Percentiles rank a stretch among this genome's conserved stretches.
phyloP scores from a whole-genome alignment of 805 yeast species.

The Sungouiella blattae region DNA sequence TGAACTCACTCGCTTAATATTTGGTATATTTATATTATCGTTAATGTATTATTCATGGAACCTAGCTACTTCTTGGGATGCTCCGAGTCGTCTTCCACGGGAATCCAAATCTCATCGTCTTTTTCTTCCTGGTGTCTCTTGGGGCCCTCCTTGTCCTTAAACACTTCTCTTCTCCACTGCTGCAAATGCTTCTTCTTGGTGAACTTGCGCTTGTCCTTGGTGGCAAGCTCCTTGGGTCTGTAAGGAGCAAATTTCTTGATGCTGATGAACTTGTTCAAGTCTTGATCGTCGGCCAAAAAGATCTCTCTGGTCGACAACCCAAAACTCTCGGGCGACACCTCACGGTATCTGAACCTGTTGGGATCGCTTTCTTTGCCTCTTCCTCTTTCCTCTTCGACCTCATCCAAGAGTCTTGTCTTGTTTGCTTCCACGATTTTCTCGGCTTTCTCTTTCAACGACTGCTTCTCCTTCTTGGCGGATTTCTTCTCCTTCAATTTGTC shows the following conservation, averaged over 20 bases:
- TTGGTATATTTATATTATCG: constrained; percentile 3
- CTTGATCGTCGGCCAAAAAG: constrained; percentile 81
- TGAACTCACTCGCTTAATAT: constrained; percentile 8
- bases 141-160: constrained; percentile 57
- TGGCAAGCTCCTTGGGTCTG: constrained; percentile 66
- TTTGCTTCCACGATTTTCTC: constrained; percentile 76
- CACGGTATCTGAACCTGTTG: constrained; percentile 76
- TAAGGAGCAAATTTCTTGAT: constrained; percentile 92
- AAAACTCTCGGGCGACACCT: constrained; percentile 90
- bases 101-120: constrained; percentile 37
- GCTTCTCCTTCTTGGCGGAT: constrained; percentile 58
- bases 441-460: constrained; percentile 61
- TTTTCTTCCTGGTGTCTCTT: constrained; percentile 30
- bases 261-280: constrained; percentile 80
- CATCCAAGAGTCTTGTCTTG: constrained; percentile 60
- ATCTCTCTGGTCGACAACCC: constrained; percentile 87
- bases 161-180: constrained; percentile 87
- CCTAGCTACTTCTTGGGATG: constrained; percentile 5
- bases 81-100: constrained; percentile 18
- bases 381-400: constrained; percentile 61
- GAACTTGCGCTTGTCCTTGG: constrained; percentile 78
- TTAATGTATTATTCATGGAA: constrained; percentile 6
- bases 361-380: constrained; percentile 42
- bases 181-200: constrained; percentile 77
- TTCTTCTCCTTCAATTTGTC: constrained; percentile 57